Evolutionary conservation across 306 rosid genomes (phyloP), one percentile per base, ranked within the genome.

Genomic region (Phaseolus lunatus): DNA sequence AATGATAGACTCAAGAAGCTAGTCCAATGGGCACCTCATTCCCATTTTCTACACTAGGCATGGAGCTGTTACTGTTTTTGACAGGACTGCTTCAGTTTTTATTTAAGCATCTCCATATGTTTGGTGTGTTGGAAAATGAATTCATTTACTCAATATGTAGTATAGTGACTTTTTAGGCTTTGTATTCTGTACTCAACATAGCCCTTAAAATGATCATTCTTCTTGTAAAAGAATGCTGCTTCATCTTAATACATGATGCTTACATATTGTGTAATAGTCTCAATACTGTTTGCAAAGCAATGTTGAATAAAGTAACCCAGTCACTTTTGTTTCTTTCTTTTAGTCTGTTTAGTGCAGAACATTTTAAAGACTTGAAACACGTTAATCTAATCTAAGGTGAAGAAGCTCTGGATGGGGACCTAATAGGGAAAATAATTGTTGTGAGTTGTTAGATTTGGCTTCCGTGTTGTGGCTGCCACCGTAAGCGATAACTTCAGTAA

Each of bases 191-290:
- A 74, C 79, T 82, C 80, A 81, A 77, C 83, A 54, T 75, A 78
- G 76, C 78, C 67, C 64, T 73, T 70, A 33, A 80, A 90, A 88
- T 57, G 69, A 84, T 84, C 73, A 80, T 83, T 73, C 43, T 86
- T 88, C 85, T 75, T 89, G 92, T 88, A 79, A 73, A 86, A 82
- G 81, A 76, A 84, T 78, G 84, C 53, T 85, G 79, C 80, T 85
- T 87, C 79, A 67, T 75, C 78, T 74, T 83, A 70, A 85, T 85
- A 79, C 84, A 53, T 67, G 80, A 80, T 82, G 82, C 87, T 80
- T 74, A 73, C 83, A 76, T 73, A 67, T 86, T 83, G 84, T 87
- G 93, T 81, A 84, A 72, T 85, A 47, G 86, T 72, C 81, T 77
- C 82, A 47, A 84, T 72, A 76, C 79, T 79, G 88, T 85, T 83